phyloP scores from a whole-genome alignment of 2,329 filamentous ascomycete genomes.

The Alternaria triticimaculans region DNA sequence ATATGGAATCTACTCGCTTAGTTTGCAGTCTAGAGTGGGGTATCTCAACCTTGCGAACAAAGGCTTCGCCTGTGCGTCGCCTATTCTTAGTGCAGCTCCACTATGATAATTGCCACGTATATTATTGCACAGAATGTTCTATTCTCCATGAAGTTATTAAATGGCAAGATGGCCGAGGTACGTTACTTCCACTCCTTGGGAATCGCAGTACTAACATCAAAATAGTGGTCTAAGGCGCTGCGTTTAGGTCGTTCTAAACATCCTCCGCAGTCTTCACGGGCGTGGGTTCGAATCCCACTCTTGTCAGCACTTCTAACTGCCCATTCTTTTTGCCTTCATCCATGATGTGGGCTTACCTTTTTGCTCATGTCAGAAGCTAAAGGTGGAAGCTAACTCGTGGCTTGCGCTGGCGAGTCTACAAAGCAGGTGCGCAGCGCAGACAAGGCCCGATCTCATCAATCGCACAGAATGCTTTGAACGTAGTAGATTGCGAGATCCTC shows the following conservation, averaged over 20 bases:
- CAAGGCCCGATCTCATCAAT: background rate
- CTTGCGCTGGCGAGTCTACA: background rate
- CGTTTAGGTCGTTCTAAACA: slow-evolving; percentile 34
- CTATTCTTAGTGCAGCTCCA: background rate
- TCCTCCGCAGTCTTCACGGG: slow-evolving; percentile 31
- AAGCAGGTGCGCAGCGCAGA: background rate
- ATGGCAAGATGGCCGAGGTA: background rate
- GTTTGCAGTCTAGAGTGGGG: too few relatives aligned
- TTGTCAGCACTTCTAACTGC: slow-evolving; percentile 14
- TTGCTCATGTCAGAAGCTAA: background rate
- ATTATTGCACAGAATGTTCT: accelerated
- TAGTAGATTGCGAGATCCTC: background rate
- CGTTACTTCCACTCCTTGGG: too few relatives aligned
- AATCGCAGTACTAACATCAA: too few relatives aligned
- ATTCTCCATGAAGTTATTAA: background rate
- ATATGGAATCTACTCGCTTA: too few relatives aligned
- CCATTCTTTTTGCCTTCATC: background rate
- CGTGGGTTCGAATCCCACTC: slow-evolving; percentile 40
- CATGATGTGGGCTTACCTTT: background rate
- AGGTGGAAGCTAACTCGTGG: background rate
- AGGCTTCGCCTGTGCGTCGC: background rate
- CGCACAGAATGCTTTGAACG: background rate
- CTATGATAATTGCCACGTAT: too few relatives aligned
- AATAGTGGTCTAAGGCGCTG: slow-evolving; percentile 37
- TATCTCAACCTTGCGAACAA: too few relatives aligned